Evolutionary conservation across 495 filamentous ascomycete genomes (phyloP).

Genomic region (Podospora didyma): DNA sequence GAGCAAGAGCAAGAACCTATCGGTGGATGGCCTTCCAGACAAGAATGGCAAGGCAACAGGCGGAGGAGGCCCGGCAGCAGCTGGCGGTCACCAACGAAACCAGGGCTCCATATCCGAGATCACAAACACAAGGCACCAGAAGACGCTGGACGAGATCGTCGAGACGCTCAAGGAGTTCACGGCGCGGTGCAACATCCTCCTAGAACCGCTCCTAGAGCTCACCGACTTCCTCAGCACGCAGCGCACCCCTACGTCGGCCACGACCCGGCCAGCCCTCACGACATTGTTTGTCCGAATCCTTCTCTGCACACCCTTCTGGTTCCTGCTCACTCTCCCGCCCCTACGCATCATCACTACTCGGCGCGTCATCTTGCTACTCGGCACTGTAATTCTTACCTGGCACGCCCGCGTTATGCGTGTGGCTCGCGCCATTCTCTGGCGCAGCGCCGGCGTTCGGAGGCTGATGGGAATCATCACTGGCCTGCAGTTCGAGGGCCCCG

Average conservation of each 20-base stretch:
- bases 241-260: constrained; percentile 84
- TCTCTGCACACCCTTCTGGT: constrained; percentile 83
- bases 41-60: constrained; percentile 46
- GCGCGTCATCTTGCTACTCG: constrained; percentile 71
- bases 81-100: constrained; percentile 43
- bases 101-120: constrained; percentile 50
- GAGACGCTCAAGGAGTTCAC: constrained; percentile 87
- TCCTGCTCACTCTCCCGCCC: constrained; percentile 74
- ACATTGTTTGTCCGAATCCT: constrained; percentile 86
- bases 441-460: constrained; percentile 68
- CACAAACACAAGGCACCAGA: constrained; percentile 62
- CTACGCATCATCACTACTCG: constrained; percentile 82
- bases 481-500: constrained; percentile 56
- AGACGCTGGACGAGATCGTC: constrained; percentile 93
- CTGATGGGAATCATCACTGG: constrained; percentile 70
- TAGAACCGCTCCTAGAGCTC: constrained; percentile 81
- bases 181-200: constrained; percentile 80
- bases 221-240: constrained; percentile 94
- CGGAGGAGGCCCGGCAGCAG: constrained; percentile 24
- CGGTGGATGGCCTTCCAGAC: constrained; percentile 33
- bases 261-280: constrained; percentile 86
- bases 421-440: constrained; percentile 84
- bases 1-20: constrained; percentile 28
- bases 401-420: constrained; percentile 86
- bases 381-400: constrained; percentile 82